Evolutionary conservation across 208 protist species (phyloP).

Genomic region (Crithidia bombi): DNA sequence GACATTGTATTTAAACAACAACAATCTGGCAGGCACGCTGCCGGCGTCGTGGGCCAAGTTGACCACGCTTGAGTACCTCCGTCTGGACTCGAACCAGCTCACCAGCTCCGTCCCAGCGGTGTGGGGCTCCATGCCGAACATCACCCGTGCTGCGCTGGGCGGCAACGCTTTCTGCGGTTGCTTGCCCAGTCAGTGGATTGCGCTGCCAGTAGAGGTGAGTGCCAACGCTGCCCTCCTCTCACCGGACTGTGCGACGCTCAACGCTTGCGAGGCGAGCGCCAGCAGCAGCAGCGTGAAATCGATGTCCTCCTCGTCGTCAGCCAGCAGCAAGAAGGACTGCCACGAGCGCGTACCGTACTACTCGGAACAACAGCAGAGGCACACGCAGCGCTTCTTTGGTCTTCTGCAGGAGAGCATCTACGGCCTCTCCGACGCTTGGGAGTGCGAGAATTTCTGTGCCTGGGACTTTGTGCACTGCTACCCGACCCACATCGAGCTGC

Average conservation of each 20-base stretch:
- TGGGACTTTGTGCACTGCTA: slow-evolving; percentile 6
- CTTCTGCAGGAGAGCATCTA: slow-evolving; percentile 2
- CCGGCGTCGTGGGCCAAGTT: neutral
- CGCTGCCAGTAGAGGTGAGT: neutral
- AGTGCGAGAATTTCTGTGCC: slow-evolving; percentile 23
- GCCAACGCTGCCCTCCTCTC: neutral
- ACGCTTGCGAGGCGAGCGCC: neutral
- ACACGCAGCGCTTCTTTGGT: slow-evolving; percentile 14
- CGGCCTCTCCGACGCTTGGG: slow-evolving; percentile 5
- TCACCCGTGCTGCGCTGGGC: neutral
- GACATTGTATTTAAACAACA: neutral
- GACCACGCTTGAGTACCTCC: neutral
- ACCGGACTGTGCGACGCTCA: neutral
- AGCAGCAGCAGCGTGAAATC: neutral
- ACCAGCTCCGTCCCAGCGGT: neutral
- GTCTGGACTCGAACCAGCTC: neutral
- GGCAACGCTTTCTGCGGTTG: slow-evolving; percentile 6
- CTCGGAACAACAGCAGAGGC: neutral
- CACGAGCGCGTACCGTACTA: slow-evolving; percentile 3
- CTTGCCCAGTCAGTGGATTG: neutral
- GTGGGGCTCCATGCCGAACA: neutral
- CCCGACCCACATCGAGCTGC: slow-evolving; percentile 2
- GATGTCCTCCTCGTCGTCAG: neutral
- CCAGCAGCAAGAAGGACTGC: neutral
- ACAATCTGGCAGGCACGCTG: slow-evolving; percentile 7